Evolutionary conservation across 257 asterid species (phyloP), one percentile per base, ranked within the genome.

Genomic region (Thymus mandschuricus): DNA sequence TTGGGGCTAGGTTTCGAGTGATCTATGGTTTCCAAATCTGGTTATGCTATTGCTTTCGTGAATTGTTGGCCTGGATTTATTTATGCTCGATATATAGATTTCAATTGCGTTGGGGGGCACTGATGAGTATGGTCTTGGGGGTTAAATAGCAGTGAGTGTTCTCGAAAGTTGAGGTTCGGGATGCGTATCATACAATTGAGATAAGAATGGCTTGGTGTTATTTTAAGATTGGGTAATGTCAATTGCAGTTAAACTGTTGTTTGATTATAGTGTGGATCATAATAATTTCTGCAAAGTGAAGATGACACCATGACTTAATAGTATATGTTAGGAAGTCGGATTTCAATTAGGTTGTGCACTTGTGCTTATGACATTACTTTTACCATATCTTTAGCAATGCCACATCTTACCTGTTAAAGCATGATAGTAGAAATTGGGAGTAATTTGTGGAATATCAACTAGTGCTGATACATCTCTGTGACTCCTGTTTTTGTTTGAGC

Each of bases 21-120:
- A 13, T 46, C 8, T 31, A 1, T 63, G 52, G 40, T 28, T 52
- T 61, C 43, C 28, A 45, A 3, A 59, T 63, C 58, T 41, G 29
- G 58, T 63, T 49, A 46, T 68, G 50, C 58, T 8, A 38, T 38
- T 38, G 41, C 41, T 38, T 38, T 38, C 41, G 0, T 38, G 41
- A 38, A 45, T 54, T 43, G 57, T 61, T 60, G 57, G 40, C 5
- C 74, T 10, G 60, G 33, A 28, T 46, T 57, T 48, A 8, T 72
- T 1, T 2, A 21, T 21, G 21, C 21, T 21, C 21, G 21, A 21
- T 21, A 21, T 21, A 21, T 21, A 21, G 21, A 21, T 21, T 38
- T 38, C 6, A 38, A 38, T 38, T 38, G 0, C 41, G 41, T 38
- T 38, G 41, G 3, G 41, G 41, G 41, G 41, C 6, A 38, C 7